A percentile compares a stretch with the other conserved stretches of the same genome.
phyloP scores from a whole-genome alignment of 257 asterid species.

The Gentiana macrophylla region DNA sequence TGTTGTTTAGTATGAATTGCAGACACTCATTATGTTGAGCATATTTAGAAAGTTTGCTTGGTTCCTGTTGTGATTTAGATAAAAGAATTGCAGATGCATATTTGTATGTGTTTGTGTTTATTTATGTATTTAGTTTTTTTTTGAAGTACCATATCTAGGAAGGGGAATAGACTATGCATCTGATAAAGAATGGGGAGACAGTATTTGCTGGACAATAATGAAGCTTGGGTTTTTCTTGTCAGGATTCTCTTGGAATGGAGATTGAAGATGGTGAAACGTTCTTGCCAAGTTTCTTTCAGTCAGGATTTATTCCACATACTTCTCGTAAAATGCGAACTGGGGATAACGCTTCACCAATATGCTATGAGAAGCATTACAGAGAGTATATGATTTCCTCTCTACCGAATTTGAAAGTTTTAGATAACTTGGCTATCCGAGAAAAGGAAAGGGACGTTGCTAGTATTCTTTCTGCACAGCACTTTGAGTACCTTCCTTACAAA shows the following conservation, averaged over 20 bases:
- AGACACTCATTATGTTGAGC: too few species aligned
- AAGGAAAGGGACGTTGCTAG: slow-evolving; percentile 56
- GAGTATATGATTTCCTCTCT: slow-evolving; percentile 76
- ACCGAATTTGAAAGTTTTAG: slow-evolving; percentile 60
- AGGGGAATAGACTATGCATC: background rate
- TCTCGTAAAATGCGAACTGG: slow-evolving; percentile 40
- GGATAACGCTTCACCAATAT: slow-evolving; percentile 70
- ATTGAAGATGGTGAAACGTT: slow-evolving; percentile 36
- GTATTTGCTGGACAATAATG: slow-evolving; percentile 4
- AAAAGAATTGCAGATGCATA: too few species aligned
- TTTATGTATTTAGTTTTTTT: background rate
- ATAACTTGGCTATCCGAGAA: slow-evolving; percentile 52
- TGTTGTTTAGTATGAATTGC: background rate
- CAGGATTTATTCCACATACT: slow-evolving; percentile 18
- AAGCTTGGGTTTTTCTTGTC: slow-evolving; percentile 18
- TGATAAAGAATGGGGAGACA: background rate
- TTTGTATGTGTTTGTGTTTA: background rate
- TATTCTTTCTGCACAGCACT: slow-evolving; percentile 35
- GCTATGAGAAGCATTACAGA: slow-evolving; percentile 78
- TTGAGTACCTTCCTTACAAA: slow-evolving; percentile 75
- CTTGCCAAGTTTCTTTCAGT: slow-evolving; percentile 25
- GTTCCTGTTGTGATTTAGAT: too few species aligned
- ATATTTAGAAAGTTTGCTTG: too few species aligned
- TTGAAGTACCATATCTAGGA: background rate
- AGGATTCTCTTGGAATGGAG: slow-evolving; percentile 46